Conservation (phyloP, 129 eudicot genomes). For the Lactuca sativa region DNA sequence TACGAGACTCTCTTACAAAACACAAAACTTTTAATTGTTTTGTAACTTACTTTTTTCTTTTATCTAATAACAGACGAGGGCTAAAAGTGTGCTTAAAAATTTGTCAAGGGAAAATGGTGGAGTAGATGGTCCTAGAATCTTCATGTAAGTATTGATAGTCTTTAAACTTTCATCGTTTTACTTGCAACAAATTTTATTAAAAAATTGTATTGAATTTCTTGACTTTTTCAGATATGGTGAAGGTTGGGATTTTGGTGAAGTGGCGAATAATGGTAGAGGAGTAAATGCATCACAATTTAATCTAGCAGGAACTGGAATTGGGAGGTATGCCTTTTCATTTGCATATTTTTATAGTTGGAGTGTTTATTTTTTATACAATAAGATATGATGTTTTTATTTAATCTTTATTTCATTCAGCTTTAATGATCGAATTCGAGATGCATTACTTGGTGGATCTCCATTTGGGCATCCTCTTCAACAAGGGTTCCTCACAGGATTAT, state of each 20-base stretch:
- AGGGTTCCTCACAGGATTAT: conserved; percentile 85
- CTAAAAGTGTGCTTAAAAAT: conserved; percentile 53
- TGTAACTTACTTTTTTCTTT: conserved; percentile 11
- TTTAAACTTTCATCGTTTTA: neutral
- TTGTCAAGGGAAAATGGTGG: conserved; percentile 53
- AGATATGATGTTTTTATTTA: neutral
- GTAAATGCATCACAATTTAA: conserved; percentile 85
- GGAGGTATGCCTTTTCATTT: conserved; percentile 52
- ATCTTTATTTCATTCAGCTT: conserved; percentile 52
- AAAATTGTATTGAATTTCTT: conserved; percentile 2
- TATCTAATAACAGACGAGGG: conserved; percentile 55
- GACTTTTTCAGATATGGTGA: conserved; percentile 75
- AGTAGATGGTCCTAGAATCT: conserved; percentile 84
- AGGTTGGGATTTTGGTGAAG: conserved; percentile 99
- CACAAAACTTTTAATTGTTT: conserved; percentile 5
- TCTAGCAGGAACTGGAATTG: conserved; percentile 85
- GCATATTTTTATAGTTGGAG: neutral
- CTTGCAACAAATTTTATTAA: neutral
- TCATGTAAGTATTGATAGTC: conserved; percentile 51
- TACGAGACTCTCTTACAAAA: conserved; percentile 29
- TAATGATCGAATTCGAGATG: conserved; percentile 92
- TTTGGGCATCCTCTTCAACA: conserved; percentile 96
- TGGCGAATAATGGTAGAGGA: conserved; percentile 89
- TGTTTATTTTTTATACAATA: neutral
- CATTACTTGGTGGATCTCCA: conserved; percentile 91